Base-by-base conservation (phyloP, 1,284 basidiomycete species). In the Microbotryum scabiosae region DNA sequence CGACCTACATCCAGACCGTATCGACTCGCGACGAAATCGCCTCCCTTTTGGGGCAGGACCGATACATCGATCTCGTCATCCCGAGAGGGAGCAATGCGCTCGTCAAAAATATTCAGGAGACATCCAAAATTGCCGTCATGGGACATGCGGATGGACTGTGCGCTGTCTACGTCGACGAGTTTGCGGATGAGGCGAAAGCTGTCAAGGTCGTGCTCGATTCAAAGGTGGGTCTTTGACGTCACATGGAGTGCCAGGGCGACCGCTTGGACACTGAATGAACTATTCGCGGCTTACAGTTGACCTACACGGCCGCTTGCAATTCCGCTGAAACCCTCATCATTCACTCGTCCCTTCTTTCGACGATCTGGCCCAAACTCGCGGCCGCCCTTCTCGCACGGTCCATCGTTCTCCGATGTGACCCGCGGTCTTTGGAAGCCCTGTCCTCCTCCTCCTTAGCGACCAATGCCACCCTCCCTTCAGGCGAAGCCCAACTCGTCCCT, bases 81-180 rank as follows among this genome's bases (percentile, higher is more conserved):
- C 96, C 96, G 0, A 80, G 96, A 57, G 96, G 96, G 18, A 91
- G 91, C 71, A 96, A 94, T 71, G 84, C 82, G 70, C 83, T 99
- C 25, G 96, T 98, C 14, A 81, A 79, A 64, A 86, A 79, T 73
- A 97, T 99, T 61, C 90, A 97, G 75, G 86, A 89, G 63, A 84
- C 81, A 65, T 96, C 94, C 0, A 81, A 87, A 59, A 97, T 99
- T 66, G 87, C 96, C 2, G 96, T 99, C 51, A 97, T 98, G 92
- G 96, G 96, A 1, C 96, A 99, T 73, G 94, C 96, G 5, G 94
- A 98, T 75, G 94, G 94, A 0, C 78, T 97, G 10, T 98, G 94
- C 74, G 82, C 85, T 6, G 84, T 93, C 1, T 97, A 87, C 75
- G 77, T 98, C 4, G 94, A 99, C 75, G 83, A 87, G 67, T 81